A percentile compares a stretch with the other conserved stretches of the same genome.
Evolutionary conservation across 2,329 filamentous ascomycete species (phyloP).

Genomic region (Apiospora sp.): DNA sequence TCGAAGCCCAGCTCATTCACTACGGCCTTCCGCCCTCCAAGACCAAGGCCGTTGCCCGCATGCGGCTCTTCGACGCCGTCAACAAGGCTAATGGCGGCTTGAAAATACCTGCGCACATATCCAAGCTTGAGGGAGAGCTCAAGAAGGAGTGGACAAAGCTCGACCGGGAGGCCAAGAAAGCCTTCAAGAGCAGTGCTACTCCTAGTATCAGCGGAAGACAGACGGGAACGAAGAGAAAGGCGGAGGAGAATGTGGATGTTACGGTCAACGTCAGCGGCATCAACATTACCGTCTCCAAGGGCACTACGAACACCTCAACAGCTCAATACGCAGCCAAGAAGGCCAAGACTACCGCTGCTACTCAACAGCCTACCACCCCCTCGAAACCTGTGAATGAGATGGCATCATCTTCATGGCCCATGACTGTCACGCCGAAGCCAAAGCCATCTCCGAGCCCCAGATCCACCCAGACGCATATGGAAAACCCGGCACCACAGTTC

Average conservation of each 20-base stretch:
- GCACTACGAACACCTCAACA: slow-evolving; percentile 28
- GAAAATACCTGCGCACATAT: slow-evolving; percentile 56
- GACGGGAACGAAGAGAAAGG: slow-evolving; percentile 43
- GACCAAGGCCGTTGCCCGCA: slow-evolving; percentile 64
- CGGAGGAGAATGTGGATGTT: slow-evolving; percentile 37
- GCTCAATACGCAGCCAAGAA: slow-evolving; percentile 35
- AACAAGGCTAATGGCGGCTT: slow-evolving; percentile 48
- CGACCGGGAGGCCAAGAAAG: slow-evolving; percentile 57
- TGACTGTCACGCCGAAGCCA: slow-evolving; percentile 20
- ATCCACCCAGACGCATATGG: neutral
- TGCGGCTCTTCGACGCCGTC: slow-evolving; percentile 65
- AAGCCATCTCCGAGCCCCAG: slow-evolving; percentile 4
- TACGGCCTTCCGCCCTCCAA: slow-evolving; percentile 66
- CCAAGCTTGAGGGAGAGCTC: slow-evolving; percentile 59
- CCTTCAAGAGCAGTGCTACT: slow-evolving; percentile 31
- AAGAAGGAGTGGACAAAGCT: slow-evolving; percentile 65
- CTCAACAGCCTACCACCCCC: neutral
- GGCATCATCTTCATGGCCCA: slow-evolving; percentile 3
- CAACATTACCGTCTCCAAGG: slow-evolving; percentile 39
- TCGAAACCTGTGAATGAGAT: neutral
- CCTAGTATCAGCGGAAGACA: slow-evolving; percentile 1
- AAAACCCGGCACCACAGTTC: neutral
- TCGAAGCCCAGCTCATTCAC: slow-evolving; percentile 68
- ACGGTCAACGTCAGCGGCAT: slow-evolving; percentile 38
- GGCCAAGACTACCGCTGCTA: slow-evolving; percentile 33